Conservation (phyloP, 2,329 filamentous ascomycete species). For the Coniella vitis region DNA sequence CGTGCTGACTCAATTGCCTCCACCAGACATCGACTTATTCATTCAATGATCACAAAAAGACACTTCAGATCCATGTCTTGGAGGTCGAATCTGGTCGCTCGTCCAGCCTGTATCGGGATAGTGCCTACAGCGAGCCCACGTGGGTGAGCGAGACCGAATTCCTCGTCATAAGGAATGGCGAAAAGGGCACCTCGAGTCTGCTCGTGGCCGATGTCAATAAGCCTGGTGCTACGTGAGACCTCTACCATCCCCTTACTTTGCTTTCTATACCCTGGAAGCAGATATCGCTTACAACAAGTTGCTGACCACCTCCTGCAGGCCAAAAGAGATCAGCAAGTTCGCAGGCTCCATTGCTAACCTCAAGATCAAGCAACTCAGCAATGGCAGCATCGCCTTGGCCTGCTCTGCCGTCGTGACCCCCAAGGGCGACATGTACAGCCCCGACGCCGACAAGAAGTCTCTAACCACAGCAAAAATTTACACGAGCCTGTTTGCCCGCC, state of each 20-base stretch:
- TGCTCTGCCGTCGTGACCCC: conserved; percentile 60
- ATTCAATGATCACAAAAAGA: conserved; percentile 66
- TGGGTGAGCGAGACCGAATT: conserved; percentile 68
- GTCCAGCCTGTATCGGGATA: conserved; percentile 57
- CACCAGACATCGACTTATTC: conserved; percentile 64
- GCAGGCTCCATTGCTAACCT: conserved; percentile 50
- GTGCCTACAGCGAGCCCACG: conserved; percentile 60
- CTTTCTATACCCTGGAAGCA: not conserved
- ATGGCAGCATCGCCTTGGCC: conserved; percentile 46
- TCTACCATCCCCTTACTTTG: not conserved
- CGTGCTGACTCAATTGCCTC: not conserved
- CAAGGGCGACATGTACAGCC: conserved; percentile 63
- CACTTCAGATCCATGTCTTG: conserved; percentile 60
- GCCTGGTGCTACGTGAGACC: conserved; percentile 32
- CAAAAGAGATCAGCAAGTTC: conserved; percentile 42
- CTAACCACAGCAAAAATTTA: conserved; percentile 64
- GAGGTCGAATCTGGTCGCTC: conserved; percentile 62
- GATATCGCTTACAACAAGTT: not conserved
- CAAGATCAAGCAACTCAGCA: conserved; percentile 46
- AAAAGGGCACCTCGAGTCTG: conserved; percentile 41
- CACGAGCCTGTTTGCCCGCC: conserved; percentile 67
- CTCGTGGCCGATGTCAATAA: conserved; percentile 33
- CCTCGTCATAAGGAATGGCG: conserved; percentile 44
- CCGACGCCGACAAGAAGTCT: conserved; percentile 51
- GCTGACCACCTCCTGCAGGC: conserved; percentile 22